These are phyloP conservation scores for Zasmidium citrigriseum DNA, from an alignment of 2,329 filamentous ascomycete genomes.

Conservation along the genomic window DNA sequence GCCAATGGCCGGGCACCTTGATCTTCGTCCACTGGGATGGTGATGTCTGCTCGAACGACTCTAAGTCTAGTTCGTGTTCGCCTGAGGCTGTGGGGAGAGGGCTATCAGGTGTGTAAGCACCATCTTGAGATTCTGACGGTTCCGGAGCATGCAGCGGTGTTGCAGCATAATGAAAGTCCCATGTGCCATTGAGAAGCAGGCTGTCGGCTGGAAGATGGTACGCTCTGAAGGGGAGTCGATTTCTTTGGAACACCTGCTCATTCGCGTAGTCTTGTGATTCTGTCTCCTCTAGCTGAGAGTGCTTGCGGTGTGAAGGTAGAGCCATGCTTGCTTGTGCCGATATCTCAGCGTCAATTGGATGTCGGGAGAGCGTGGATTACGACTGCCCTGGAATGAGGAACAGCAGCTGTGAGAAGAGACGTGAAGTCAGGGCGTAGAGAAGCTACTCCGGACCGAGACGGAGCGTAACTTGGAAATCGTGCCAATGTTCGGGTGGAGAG, in stretches of 20 bases:
- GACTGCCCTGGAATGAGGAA: background rate
- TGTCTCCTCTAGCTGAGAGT: background rate
- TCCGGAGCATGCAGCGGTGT: constrained; percentile 16
- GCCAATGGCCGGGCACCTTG: constrained; percentile 62
- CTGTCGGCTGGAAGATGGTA: constrained; percentile 15
- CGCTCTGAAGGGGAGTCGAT: constrained; percentile 15
- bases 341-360: background rate
- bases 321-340: background rate
- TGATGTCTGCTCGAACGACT: background rate
- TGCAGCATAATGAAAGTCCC: constrained; percentile 19
- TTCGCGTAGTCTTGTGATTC: constrained; percentile 15
- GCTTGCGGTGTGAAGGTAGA: background rate
- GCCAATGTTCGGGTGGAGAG: background rate
- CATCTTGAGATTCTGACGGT: background rate
- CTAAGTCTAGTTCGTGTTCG: background rate
- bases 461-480: background rate
- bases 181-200: constrained; percentile 16
- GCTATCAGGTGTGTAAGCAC: constrained; percentile 1
- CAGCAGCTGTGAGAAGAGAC: background rate
- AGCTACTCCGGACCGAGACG: constrained; percentile 3
- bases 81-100: background rate
- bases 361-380: background rate
- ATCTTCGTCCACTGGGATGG: constrained; percentile 52
- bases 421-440: background rate
- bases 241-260: constrained; percentile 18